Evolutionary conservation across 345 rosid genomes (phyloP), one percentile per base, ranked within the genome.

Genomic region (Balakata baccata): DNA sequence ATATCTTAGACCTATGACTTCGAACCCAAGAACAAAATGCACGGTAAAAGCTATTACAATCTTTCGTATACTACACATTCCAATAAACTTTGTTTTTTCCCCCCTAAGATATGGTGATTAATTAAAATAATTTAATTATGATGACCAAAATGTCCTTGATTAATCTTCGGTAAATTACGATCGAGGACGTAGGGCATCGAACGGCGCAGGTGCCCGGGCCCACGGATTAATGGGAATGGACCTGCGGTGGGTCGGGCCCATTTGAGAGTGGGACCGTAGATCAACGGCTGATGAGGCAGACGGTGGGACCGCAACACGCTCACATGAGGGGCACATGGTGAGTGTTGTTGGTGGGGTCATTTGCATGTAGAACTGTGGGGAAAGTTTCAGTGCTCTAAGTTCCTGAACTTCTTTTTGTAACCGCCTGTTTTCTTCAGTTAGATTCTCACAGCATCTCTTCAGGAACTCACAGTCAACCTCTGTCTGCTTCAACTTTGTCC

Each of bases 261-360:
- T 52, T 0, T 67, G 81, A 11, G 43, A 16, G 64, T 78, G 80
- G 20, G 77, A 1, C 78, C 81, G 77, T 12, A 80, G 75, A 72
- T 84, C 82, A n/a, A 68, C 78, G 61, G 82, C 39, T 11, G 88
- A 51, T 16, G 85, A 63, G 59, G 83, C 52, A 22, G 81, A 64
- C 4, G 84, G 89, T 37, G 98, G 96, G 79, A 87, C 89, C 46
- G 86, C 91, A 9, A 91, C 90, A 75, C 96, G 95, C 85, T 92
- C 98, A 73, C 99, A 96, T 14, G 98, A 91, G 14, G 98, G 97
- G 84, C 99, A 96, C 90, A 96, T 90, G 90, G 97, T 96, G 49
- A 96, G 89, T 18, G 99, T 96, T 11, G 98, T 92, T 0, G 99
- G 99, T 73, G 99, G 99, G 85, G 88, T 85, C 98, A 92, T 89